Conservation (phyloP, 495 filamentous ascomycete genomes). For the Oidiodendron maius region DNA sequence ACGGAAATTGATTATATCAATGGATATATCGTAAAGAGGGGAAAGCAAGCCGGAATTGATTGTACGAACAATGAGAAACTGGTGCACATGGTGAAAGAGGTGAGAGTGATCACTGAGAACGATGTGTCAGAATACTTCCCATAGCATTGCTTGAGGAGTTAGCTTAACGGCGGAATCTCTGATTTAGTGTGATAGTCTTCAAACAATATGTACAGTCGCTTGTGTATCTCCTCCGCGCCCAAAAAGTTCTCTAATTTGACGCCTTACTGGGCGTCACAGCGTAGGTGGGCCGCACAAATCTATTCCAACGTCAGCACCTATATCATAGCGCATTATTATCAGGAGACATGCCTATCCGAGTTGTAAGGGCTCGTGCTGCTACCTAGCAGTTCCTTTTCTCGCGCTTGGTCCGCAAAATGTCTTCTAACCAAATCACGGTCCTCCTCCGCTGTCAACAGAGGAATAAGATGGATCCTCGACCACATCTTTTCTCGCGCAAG, state of each 20-base stretch:
- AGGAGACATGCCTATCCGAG: conserved; percentile 70
- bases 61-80: conserved; percentile 54
- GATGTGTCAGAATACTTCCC: neutral
- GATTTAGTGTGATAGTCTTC: neutral
- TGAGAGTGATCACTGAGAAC: conserved; percentile 18
- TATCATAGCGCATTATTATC: neutral
- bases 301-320: conserved; percentile 23
- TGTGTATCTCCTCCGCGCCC: neutral
- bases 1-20: conserved; percentile 85
- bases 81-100: conserved; percentile 29
- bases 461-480: conserved; percentile 87
- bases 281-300: conserved; percentile 69
- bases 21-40: conserved; percentile 69
- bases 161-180: neutral
- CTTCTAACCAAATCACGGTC: conserved; percentile 89
- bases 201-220: neutral
- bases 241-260: conserved; percentile 14
- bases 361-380: conserved; percentile 76
- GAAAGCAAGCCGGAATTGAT: conserved; percentile 58
- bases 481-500: conserved; percentile 96
- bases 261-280: conserved; percentile 46
- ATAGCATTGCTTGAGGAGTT: neutral
- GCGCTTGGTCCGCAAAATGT: conserved; percentile 74
- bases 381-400: conserved; percentile 86
- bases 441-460: conserved; percentile 88